phyloP scores from a whole-genome alignment of 371 early-diverging fungal species.

The Funneliformis caledonium region DNA sequence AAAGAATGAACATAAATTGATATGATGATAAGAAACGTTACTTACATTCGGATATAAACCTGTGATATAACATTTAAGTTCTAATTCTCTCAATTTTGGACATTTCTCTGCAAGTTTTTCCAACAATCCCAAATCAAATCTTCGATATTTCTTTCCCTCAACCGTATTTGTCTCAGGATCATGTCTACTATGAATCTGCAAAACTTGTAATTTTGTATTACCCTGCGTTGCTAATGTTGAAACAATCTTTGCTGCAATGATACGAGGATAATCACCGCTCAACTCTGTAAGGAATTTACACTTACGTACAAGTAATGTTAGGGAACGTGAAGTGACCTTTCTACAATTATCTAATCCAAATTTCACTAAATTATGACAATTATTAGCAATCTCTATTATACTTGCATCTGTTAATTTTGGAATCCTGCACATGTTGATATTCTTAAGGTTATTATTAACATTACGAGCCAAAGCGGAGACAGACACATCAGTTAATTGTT shows the following conservation, averaged over 20 bases:
- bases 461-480: background rate
- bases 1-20: too few relatives aligned
- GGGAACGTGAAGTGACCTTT: background rate
- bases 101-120: slow-evolving; percentile 11
- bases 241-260: slow-evolving; percentile 1
- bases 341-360: background rate
- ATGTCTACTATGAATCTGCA: slow-evolving; percentile 1
- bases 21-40: background rate
- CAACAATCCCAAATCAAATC: background rate
- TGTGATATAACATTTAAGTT: slow-evolving; percentile 6
- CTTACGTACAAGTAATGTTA: background rate
- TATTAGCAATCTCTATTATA: slow-evolving; percentile 3
- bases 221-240: background rate
- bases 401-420: slow-evolving; percentile 3
- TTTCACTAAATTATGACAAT: slow-evolving; percentile 5
- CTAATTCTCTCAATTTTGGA: slow-evolving; percentile 11
- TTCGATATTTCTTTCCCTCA: background rate
- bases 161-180: background rate
- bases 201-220: background rate
- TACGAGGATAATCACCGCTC: slow-evolving; percentile 1
- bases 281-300: slow-evolving; percentile 11
- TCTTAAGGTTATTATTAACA: slow-evolving; percentile 4
- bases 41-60: slow-evolving; percentile 9
- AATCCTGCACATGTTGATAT: background rate
- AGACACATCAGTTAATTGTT: background rate